phyloP scores from a whole-genome alignment of 106 monocot genomes.

The Apostasia ramifera region DNA sequence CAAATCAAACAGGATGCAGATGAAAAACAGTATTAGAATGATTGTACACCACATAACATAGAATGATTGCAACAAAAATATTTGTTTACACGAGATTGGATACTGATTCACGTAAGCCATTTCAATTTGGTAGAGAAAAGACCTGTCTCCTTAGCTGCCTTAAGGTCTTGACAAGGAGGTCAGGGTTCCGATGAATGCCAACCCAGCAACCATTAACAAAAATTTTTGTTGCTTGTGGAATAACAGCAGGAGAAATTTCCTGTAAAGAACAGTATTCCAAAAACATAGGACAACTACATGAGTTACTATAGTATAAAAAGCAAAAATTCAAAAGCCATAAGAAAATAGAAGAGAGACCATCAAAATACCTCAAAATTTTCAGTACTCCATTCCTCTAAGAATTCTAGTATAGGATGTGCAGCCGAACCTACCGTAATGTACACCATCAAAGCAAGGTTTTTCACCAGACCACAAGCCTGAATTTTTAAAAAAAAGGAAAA shows the following conservation, averaged over 20 bases:
- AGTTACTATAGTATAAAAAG: neutral
- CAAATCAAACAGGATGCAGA: too few species aligned
- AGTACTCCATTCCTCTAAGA: slow-evolving; percentile 97
- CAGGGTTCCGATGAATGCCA: slow-evolving; percentile 94
- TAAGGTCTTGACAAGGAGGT: slow-evolving; percentile 87
- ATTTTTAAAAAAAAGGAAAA: slow-evolving; percentile 1
- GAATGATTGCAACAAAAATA: neutral
- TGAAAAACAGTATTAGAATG: too few species aligned
- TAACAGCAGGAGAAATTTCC: slow-evolving; percentile 99
- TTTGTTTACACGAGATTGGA: neutral
- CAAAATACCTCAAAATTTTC: slow-evolving; percentile 90
- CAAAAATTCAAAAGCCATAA: neutral
- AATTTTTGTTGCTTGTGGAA: slow-evolving; percentile 95
- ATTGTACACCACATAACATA: neutral
- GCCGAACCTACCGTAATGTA: slow-evolving; percentile 98
- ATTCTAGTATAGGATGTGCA: slow-evolving; percentile 90
- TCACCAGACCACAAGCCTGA: slow-evolving; percentile 95
- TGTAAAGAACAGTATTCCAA: slow-evolving; percentile 16
- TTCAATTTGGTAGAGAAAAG: neutral
- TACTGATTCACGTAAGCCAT: neutral
- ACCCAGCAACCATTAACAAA: slow-evolving; percentile 99
- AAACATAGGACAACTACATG: neutral
- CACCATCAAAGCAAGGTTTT: slow-evolving; percentile 97
- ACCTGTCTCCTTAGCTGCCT: slow-evolving; percentile 95
- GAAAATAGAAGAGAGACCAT: neutral